phyloP scores from a whole-genome alignment of 2,329 filamentous ascomycete genomes.

The Diaporthe ilicicola region DNA sequence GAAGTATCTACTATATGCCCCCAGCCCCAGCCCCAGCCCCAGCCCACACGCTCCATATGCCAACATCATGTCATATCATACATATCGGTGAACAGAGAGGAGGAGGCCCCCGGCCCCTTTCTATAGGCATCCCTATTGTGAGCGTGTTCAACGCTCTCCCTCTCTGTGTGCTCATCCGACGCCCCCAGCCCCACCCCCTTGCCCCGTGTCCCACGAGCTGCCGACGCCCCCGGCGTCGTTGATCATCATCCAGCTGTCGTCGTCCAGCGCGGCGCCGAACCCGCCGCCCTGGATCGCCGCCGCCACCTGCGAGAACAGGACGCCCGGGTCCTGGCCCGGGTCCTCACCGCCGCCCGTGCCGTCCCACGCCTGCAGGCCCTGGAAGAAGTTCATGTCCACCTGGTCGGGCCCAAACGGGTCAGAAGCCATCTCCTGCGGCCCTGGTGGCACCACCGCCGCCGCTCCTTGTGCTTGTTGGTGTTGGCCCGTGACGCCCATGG shows the following conservation, averaged over 20 bases:
- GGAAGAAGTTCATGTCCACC: slow-evolving; percentile 23
- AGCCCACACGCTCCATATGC: background rate
- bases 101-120: background rate
- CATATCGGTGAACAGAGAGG: background rate
- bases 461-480: background rate
- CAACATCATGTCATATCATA: background rate
- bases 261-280: slow-evolving; percentile 11
- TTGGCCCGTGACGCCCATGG: slow-evolving; percentile 4
- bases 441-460: background rate
- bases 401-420: background rate
- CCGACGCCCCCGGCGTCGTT: slow-evolving; percentile 5
- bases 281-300: slow-evolving; percentile 24
- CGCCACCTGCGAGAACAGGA: slow-evolving; percentile 26
- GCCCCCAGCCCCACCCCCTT: background rate
- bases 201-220: background rate
- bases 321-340: slow-evolving; percentile 10
- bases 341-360: no score
- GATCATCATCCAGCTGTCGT: slow-evolving; percentile 32
- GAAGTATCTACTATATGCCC: background rate
- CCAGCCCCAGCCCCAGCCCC: background rate
- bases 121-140: no score
- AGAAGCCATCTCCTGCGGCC: background rate
- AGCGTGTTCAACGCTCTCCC: background rate
- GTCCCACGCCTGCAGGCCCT: slow-evolving; percentile 25
- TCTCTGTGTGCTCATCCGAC: slow-evolving; percentile 1